Evolutionary conservation across 2,329 filamentous ascomycete species (phyloP), one percentile per base, ranked within the genome.

Genomic region (Calonectria honghensis): DNA sequence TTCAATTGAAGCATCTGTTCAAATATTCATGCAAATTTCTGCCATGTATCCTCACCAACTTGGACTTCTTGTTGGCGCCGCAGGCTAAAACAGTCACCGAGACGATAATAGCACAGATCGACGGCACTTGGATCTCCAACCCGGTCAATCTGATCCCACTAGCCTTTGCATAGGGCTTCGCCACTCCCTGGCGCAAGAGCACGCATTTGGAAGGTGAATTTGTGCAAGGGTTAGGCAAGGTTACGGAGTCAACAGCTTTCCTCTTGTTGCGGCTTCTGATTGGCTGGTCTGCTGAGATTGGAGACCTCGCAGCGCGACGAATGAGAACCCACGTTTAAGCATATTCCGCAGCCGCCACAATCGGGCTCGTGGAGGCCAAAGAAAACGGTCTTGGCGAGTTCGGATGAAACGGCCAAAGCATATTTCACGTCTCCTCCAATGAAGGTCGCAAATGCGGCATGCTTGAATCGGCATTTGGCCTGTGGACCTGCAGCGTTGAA

Each of bases 51-150:
- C 16, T 20, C 16, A n/a, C 20, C 20, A n/a, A 18, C 20, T n/a
- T 5, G 45, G 45, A 9, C 41, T 45, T 48, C 4, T 11, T 48
- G 20, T 48, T 24, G 45, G 45, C 18, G 18, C 45, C 45, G 45
- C n/a, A 48, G n/a, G n/a, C n/a, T n/a, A 29, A 61, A 61, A 29
- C 35, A 63, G 7, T 63, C 57, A 63, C 57, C 57, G 35, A 63
- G 35, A 9, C 35, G 57, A 61, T 61, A 61, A 61, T 14, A 35
- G 14, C 16, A 16, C 57, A 39, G 57, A 63, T 63, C 57, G 37
- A 37, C 37, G 57, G 57, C 37, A 63, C 57, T 63, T 63, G 57
- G 57, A 63, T 63, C 57, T 35, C 57, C 6, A 41, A 63, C 57
- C 57, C 16, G 24, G 57, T 41, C 24, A 11, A n/a, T 39, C n/a